Percentiles rank a stretch among this genome's conserved stretches.
Evolutionary conservation across 2,329 filamentous ascomycete genomes (phyloP).

Genomic region (Stagonosporopsis tanaceti): DNA sequence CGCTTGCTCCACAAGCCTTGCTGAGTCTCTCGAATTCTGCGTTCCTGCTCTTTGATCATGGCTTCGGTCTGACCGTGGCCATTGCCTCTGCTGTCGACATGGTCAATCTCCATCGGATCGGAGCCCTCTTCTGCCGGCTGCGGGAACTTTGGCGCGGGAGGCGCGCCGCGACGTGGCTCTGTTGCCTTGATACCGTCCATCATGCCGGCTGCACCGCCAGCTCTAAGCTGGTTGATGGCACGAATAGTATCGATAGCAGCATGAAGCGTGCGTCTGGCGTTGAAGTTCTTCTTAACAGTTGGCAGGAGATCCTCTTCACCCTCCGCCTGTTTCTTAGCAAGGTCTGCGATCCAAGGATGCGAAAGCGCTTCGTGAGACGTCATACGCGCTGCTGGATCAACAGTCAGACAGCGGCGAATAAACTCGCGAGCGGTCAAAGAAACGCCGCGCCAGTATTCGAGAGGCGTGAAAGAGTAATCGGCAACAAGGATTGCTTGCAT

Average conservation of each 20-base stretch:
- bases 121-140: constrained; percentile 43
- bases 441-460: constrained; percentile 96
- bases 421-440: constrained; percentile 86
- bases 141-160: constrained; percentile 41
- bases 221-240: constrained; percentile 72
- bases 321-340: constrained; percentile 55
- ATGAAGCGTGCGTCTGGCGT: constrained; percentile 69
- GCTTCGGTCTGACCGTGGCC: constrained; percentile 68
- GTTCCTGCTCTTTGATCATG: constrained; percentile 68
- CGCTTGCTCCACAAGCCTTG: constrained; percentile 62
- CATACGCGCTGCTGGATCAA: constrained; percentile 86
- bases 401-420: constrained; percentile 88
- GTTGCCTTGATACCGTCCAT: constrained; percentile 68
- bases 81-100: constrained; percentile 65
- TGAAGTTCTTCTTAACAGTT: constrained; percentile 75
- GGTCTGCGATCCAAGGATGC: constrained; percentile 70
- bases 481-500: constrained; percentile 98
- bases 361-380: constrained; percentile 81
- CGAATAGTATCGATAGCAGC: constrained; percentile 73
- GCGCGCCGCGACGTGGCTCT: constrained; percentile 57
- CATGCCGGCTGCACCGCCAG: constrained; percentile 65
- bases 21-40: constrained; percentile 65
- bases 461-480: constrained; percentile 92
- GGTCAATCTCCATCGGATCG: constrained; percentile 55
- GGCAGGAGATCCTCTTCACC: constrained; percentile 65